A percentile compares a stretch with the other conserved stretches of the same genome.
Evolutionary conservation across 306 rosid species (phyloP).

Genomic region (Leucaena leucocephala): DNA sequence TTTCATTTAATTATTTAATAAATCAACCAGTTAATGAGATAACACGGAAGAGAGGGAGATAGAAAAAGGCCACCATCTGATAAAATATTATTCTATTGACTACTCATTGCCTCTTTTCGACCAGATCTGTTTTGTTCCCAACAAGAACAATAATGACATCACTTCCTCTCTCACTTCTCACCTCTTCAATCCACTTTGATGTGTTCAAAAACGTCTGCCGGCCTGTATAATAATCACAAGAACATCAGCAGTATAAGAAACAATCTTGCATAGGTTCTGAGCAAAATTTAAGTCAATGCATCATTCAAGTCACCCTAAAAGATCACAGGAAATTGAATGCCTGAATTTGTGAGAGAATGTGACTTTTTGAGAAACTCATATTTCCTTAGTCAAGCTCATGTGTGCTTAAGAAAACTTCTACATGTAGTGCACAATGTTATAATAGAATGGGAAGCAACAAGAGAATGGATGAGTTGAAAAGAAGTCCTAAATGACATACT

Average conservation of each 20-base stretch:
- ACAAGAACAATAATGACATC: slow-evolving; percentile 59
- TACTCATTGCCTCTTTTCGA: slow-evolving; percentile 49
- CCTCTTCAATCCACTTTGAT: slow-evolving; percentile 58
- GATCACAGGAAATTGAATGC: slow-evolving; percentile 15
- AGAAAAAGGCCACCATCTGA: not conserved
- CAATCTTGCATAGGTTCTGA: not conserved
- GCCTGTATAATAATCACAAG: slow-evolving; percentile 36
- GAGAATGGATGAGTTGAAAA: slow-evolving; percentile 15
- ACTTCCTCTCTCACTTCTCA: slow-evolving; percentile 59
- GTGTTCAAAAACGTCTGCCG: slow-evolving; percentile 57
- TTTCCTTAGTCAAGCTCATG: not conserved
- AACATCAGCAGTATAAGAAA: slow-evolving; percentile 28
- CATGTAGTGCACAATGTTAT: not conserved
- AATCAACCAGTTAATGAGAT: not conserved
- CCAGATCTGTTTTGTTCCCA: slow-evolving; percentile 61
- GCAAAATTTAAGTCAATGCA: slow-evolving; percentile 2
- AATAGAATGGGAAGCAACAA: slow-evolving; percentile 11
- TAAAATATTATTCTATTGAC: slow-evolving; percentile 20
- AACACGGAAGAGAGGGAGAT: not conserved
- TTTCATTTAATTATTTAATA: not conserved
- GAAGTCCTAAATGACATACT: slow-evolving; percentile 41
- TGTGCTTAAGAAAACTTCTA: not conserved
- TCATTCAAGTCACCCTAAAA: slow-evolving; percentile 24
- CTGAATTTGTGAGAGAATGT: slow-evolving; percentile 1
- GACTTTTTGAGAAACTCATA: not conserved